phyloP scores from a whole-genome alignment of 441 rosid genomes.

The Theobroma grandiflorum region DNA sequence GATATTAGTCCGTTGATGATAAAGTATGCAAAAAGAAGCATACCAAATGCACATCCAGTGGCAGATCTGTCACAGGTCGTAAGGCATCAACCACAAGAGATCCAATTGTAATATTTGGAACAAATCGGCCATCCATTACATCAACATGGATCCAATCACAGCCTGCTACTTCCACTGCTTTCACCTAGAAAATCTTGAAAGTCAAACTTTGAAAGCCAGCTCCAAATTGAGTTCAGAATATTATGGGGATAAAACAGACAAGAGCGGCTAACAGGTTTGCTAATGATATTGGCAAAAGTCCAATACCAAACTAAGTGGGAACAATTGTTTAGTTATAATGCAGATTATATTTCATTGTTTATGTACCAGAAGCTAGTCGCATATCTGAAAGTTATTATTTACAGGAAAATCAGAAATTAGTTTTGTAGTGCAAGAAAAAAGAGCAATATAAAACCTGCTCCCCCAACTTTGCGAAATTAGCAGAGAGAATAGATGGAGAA shows the following conservation, averaged over 20 bases:
- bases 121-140: slow-evolving; percentile 99
- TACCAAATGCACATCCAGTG: slow-evolving; percentile 98
- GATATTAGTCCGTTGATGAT: background rate
- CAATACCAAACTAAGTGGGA: slow-evolving; percentile 1
- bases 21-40: slow-evolving; percentile 27
- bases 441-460: slow-evolving; percentile 66
- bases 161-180: slow-evolving; percentile 97
- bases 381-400: background rate
- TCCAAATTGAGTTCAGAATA: background rate
- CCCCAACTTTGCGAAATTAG: slow-evolving; percentile 89
- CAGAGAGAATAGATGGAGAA: slow-evolving; percentile 94
- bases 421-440: slow-evolving; percentile 3
- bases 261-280: background rate
- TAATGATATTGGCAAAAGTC: background rate
- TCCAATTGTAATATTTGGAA: slow-evolving; percentile 98
- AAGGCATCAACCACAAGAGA: slow-evolving; percentile 96
- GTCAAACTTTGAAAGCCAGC: slow-evolving; percentile 25
- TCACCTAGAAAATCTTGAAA: slow-evolving; percentile 60
- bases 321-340: background rate
- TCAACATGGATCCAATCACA: slow-evolving; percentile 99
- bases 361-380: background rate
- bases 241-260: slow-evolving; percentile 7
- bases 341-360: background rate
- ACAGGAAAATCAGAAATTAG: background rate
- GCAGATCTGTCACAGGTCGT: slow-evolving; percentile 97